Base-by-base conservation (phyloP, 108 stramenopile species). In the Cylindrotheca closterium region DNA sequence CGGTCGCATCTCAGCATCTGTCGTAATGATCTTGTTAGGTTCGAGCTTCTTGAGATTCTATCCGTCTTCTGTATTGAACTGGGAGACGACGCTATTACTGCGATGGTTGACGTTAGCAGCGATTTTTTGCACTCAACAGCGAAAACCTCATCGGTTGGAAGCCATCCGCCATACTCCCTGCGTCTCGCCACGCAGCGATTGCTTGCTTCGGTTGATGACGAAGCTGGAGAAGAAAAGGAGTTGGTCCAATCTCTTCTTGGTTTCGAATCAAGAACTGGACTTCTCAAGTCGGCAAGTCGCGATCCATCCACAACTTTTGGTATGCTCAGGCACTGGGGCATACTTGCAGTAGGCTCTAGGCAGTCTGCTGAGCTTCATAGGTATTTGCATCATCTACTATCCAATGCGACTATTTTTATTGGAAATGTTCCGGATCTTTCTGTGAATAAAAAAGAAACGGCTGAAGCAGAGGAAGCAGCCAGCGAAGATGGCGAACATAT, bases 271-370 rank as follows among this genome's bases (percentile, higher is more conserved):
- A n/a, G n/a, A n/a, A n/a, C n/a, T n/a, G n/a, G n/a, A n/a, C n/a
- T n/a, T n/a, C n/a, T n/a, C n/a, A n/a, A n/a, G n/a, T n/a, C n/a
- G n/a, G n/a, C n/a, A n/a, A n/a, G n/a, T n/a, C n/a, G n/a, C n/a
- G n/a, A 63, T 71, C 2, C 0, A 19, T 49, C 33, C 55, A 26
- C 63, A 18, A 19, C 50, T 8, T 55, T 63, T 0, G 45, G 54
- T 8, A 63, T 71, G 55, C 34, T 60, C 15, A 60, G 70, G 30
- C 70, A 71, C 32, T 71, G 70, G 70, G 52, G 60, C 17, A 28
- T 71, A 2, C 45, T 71, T 23, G 70, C 55, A 2, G 42, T 71
- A 4, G 31, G 55, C 0, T 30, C 24, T 22, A 0, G 25, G 22
- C 24, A 17, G 12, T 25, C 53, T 23, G n/a, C 42, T 12, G 23